Base-by-base conservation (phyloP, 805 yeast genomes). In the Ascoidea asiatica region DNA sequence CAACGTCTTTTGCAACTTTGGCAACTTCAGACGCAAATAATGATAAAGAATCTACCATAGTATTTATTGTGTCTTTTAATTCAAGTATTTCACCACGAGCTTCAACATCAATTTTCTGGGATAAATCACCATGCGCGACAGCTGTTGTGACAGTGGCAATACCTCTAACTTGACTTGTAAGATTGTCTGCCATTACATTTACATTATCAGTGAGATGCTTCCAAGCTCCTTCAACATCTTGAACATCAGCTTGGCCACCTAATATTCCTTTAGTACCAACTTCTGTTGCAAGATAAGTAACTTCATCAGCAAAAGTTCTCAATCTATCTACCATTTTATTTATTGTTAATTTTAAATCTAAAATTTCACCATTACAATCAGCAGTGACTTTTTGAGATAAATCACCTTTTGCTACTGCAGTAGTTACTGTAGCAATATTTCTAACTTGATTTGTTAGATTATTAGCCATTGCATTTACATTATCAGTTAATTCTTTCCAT, bases 61-160 rank as follows among this genome's bases (percentile, higher is more conserved):
- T 77, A 57, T 86, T 86, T 55, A 85, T 86, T 6, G 94, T 86
- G 66, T 81, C 82, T 59, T 85, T 95, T 49, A 86, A 70, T 53
- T 82, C 90, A 46, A 83, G 66, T 50, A 85, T 86, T 63, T 85
- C 95, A 42, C 95, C 95, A 59, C 85, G 95, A 7, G 95, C 95
- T 60, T 85, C 90, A 11, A 86, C 95, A 58, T 83, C 83, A 56
- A 86, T 85, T 56, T 85, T 84, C 43, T 88, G 67, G 0, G 87
- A 78, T 51, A 85, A 65, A 59, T 85, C 95, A 54, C 95, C 95
- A 48, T 77, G 72, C 5, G 95, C 95, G 11, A 85, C 95, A 1
- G 94, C 94, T 19, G 89, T 69, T 5, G 94, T 86, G 37, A 85
- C 95, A 53, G 84, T 94, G 20, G 94, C 92, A 49, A 85, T 85